Evolutionary conservation across 2,329 filamentous ascomycete species (phyloP).

Genomic region (Fusarium piperis): DNA sequence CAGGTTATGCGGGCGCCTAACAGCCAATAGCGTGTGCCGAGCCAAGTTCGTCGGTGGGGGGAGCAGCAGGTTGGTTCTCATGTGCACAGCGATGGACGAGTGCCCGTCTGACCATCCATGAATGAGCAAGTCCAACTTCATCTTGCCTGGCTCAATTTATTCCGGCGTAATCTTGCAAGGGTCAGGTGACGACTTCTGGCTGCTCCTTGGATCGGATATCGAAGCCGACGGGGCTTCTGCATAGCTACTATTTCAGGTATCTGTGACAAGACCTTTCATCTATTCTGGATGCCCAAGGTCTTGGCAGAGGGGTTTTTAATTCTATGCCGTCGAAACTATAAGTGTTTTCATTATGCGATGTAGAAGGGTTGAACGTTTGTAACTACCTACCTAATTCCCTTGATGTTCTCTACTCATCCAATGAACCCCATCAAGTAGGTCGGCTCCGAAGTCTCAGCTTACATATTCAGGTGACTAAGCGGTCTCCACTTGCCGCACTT

Average conservation of each 20-base stretch:
- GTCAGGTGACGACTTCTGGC: background rate
- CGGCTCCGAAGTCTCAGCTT: background rate
- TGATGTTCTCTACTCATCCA: background rate
- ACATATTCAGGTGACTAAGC: slow-evolving; percentile 14
- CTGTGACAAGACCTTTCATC: background rate
- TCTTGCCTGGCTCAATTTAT: background rate
- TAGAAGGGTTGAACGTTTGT: background rate
- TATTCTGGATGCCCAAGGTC: background rate
- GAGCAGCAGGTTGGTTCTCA: slow-evolving; percentile 2
- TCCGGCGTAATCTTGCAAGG: background rate
- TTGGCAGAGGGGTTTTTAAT: background rate
- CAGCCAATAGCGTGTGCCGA: slow-evolving; percentile 39
- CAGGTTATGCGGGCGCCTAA: slow-evolving; percentile 48
- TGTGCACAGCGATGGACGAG: slow-evolving; percentile 7
- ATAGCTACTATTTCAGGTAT: background rate
- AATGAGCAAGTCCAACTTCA: background rate
- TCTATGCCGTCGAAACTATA: background rate
- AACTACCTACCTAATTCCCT: background rate
- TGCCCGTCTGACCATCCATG: slow-evolving; percentile 22
- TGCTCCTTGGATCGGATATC: background rate
- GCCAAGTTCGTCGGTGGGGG: slow-evolving; percentile 22
- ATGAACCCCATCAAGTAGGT: background rate
- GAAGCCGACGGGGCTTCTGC: background rate
- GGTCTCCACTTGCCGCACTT: background rate
- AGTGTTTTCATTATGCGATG: background rate